Percentiles rank a stretch among this genome's conserved stretches.
phyloP scores from a whole-genome alignment of 768 basidiomycete species.

The Tephrocybe sp. region DNA sequence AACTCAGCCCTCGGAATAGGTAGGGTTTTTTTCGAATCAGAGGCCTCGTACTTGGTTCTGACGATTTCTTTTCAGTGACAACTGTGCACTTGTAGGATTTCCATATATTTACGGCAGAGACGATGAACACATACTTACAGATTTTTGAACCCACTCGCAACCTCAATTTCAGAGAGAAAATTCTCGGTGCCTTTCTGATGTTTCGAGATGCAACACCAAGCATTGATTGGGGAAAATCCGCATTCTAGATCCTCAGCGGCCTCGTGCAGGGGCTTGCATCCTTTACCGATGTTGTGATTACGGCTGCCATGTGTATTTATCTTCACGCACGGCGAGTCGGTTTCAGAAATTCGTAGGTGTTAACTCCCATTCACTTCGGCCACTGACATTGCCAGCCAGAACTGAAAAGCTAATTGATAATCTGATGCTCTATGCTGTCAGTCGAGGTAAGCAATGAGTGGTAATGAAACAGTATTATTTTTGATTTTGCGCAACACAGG shows the following conservation, averaged over 20 bases:
- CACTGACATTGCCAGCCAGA: not conserved
- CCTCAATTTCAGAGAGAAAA: slow-evolving; percentile 7
- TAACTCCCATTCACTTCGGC: no score
- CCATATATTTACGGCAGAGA: not conserved
- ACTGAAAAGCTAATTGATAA: slow-evolving; percentile 4
- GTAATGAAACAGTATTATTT: not conserved
- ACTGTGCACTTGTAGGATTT: slow-evolving; percentile 5
- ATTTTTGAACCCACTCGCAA: slow-evolving; percentile 6
- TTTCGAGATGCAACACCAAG: not conserved
- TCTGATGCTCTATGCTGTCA: slow-evolving; percentile 9
- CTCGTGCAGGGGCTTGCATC: slow-evolving; percentile 11
- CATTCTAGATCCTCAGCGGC: slow-evolving; percentile 3
- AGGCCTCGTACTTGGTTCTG: no score
- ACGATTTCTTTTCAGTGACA: slow-evolving; percentile 1
- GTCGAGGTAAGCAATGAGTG: slow-evolving; percentile 3
- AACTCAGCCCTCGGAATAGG: slow-evolving; percentile 10
- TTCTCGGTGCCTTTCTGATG: not conserved
- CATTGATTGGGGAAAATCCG: not conserved
- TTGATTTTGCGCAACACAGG: not conserved
- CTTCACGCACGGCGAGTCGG: not conserved
- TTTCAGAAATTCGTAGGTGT: not conserved
- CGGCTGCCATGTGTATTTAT: slow-evolving; percentile 5
- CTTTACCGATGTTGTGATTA: slow-evolving; percentile 8
- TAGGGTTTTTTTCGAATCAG: not conserved
- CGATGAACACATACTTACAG: not conserved